Conservation (phyloP, 1,284 basidiomycete species). For the Amylostereum areolatum region DNA sequence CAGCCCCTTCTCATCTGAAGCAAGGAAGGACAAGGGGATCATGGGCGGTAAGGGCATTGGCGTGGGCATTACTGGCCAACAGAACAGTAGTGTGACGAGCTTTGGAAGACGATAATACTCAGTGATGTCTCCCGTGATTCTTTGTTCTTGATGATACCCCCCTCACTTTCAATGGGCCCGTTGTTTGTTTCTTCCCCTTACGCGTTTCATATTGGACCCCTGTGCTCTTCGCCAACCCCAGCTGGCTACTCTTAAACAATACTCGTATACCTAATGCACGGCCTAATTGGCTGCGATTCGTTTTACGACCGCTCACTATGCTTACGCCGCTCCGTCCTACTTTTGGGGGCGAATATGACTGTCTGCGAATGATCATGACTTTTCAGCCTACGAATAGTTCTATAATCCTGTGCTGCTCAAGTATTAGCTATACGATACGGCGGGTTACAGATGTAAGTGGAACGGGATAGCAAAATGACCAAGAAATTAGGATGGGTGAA, state of each 20-base stretch:
- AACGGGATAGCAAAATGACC: not conserved
- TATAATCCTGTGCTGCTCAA: not conserved
- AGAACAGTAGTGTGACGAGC: constrained; percentile 11
- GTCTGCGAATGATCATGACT: too few species aligned
- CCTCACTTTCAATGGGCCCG: not conserved
- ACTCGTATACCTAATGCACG: too few species aligned
- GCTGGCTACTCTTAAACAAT: not conserved
- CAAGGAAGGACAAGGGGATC: constrained; percentile 25
- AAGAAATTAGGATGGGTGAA: not conserved
- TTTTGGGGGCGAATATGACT: too few species aligned
- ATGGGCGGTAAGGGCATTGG: constrained; percentile 11
- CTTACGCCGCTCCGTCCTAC: too few species aligned
- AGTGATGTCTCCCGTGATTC: not conserved
- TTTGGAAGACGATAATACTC: constrained; percentile 6
- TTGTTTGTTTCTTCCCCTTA: not conserved
- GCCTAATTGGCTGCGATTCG: too few species aligned
- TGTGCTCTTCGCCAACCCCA: not conserved
- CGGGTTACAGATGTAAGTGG: not conserved
- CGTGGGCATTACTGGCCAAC: constrained; percentile 7
- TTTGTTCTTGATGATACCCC: not conserved
- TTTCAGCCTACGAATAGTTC: not conserved
- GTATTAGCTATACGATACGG: not conserved
- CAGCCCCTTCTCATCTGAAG: constrained; percentile 41
- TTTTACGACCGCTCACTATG: too few species aligned
- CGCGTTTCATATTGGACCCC: not conserved